These are phyloP conservation scores for Mayamaea pseudoterrestris DNA, from an alignment of 108 stramenopile species.

Conservation along the genomic window DNA sequence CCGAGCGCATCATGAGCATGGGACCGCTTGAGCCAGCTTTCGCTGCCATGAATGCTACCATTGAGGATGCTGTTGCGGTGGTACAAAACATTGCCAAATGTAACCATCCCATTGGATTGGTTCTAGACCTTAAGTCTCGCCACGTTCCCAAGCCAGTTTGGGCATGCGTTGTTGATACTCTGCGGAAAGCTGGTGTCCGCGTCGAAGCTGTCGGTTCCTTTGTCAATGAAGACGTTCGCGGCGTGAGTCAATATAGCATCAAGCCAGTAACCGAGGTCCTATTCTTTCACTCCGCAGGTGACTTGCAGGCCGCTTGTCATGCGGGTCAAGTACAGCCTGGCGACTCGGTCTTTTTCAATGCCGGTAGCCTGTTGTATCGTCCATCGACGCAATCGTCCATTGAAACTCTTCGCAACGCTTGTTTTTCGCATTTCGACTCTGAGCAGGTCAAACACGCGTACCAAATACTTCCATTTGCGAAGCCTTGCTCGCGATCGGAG, in stretches of 20 bases:
- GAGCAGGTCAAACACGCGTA: conserved; percentile 37
- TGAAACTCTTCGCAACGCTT: background rate
- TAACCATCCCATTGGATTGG: conserved; percentile 48
- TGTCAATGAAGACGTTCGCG: conserved; percentile 56
- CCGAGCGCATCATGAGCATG: conserved; percentile 6
- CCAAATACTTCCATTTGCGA: conserved; percentile 42
- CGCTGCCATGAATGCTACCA: conserved; percentile 16
- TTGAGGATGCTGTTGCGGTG: conserved; percentile 39
- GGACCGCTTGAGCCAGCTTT: no score
- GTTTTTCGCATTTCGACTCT: conserved; percentile 31
- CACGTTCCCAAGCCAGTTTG: conserved; percentile 65
- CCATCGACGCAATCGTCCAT: background rate
- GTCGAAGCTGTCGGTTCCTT: conserved; percentile 74
- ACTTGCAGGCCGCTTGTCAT: conserved; percentile 66
- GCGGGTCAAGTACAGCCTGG: conserved; percentile 42
- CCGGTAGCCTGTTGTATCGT: conserved; percentile 54
- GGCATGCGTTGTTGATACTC: conserved; percentile 50
- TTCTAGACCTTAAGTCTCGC: conserved; percentile 77
- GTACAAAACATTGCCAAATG: conserved; percentile 39
- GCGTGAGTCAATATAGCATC: conserved; percentile 35
- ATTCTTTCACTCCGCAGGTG: conserved; percentile 76
- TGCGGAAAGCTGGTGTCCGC: conserved; percentile 47
- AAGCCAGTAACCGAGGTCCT: conserved; percentile 48
- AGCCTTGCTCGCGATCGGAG: conserved; percentile 7
- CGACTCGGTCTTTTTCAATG: conserved; percentile 79